Evolutionary conservation across 176 grass and related monocot genomes (phyloP).

Genomic region (Guadua angustifolia): DNA sequence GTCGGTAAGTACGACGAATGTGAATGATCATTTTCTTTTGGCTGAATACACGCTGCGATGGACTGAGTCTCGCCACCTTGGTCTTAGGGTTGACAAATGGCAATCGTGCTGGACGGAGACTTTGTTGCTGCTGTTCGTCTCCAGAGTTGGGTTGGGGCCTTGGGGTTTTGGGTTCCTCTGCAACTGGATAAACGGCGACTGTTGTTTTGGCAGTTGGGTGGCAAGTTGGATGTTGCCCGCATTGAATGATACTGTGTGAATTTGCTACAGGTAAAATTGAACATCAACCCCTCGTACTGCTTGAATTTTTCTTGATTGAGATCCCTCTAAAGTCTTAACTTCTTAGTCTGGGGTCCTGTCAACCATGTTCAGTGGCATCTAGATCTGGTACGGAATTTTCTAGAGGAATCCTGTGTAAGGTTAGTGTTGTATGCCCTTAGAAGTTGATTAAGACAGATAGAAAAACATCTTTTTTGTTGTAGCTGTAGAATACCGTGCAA

Average conservation of each 20-base stretch:
- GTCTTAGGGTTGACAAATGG: constrained; percentile 5
- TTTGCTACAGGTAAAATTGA: background rate
- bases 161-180: background rate
- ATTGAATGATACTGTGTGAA: background rate
- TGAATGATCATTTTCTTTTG: background rate
- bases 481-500: background rate
- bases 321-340: background rate
- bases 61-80: background rate
- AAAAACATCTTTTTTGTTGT: background rate
- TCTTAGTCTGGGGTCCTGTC: background rate
- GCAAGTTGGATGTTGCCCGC: background rate
- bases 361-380: background rate
- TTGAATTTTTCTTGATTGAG: constrained; percentile 32
- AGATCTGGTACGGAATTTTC: background rate
- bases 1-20: background rate
- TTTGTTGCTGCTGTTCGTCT: constrained; percentile 13
- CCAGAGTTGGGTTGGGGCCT: background rate
- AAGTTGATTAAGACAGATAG: background rate
- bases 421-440: background rate
- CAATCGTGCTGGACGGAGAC: constrained; percentile 28
- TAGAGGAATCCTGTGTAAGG: background rate
- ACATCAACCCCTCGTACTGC: background rate
- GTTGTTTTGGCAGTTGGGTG: constrained; percentile 37
- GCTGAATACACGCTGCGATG: too few species aligned
- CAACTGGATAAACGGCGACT: constrained; percentile 38